These are phyloP conservation scores for Lophium mytilinum DNA, from an alignment of 495 filamentous ascomycete species.

Conservation along the genomic window DNA sequence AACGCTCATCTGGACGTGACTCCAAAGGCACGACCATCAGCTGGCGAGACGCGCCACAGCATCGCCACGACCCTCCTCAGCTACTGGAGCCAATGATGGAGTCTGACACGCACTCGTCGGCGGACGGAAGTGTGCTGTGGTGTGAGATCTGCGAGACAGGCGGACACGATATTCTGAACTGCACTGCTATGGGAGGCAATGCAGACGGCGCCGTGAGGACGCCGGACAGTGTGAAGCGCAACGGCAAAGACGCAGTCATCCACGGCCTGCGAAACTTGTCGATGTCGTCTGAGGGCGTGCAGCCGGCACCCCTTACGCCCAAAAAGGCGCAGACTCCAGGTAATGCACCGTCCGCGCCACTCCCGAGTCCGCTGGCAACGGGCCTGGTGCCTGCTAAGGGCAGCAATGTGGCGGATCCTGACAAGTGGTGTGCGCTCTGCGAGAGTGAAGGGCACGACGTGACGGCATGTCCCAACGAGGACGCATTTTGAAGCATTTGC, in stretches of 20 bases:
- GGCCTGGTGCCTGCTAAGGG: constrained; percentile 54
- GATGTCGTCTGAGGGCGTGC: constrained; percentile 28
- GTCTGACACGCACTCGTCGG: constrained; percentile 64
- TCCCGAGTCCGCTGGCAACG: constrained; percentile 16
- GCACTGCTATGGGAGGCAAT: constrained; percentile 42
- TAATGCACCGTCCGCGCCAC: constrained; percentile 27
- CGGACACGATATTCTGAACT: constrained; percentile 92
- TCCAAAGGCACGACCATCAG: constrained; percentile 49
- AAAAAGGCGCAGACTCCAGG: constrained; percentile 37
- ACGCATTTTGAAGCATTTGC: constrained; percentile 46
- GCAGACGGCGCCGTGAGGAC: constrained; percentile 7
- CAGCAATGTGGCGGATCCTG: constrained; percentile 65
- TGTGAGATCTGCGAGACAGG: constrained; percentile 92
- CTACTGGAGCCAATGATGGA: constrained; percentile 54
- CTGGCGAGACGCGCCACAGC: constrained; percentile 32
- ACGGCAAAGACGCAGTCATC: constrained; percentile 40
- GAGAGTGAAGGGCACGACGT: constrained; percentile 94
- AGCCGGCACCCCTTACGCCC: constrained; percentile 24
- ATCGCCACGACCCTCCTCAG: constrained; percentile 6
- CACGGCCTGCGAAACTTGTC: constrained; percentile 41
- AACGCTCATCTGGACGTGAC: constrained; percentile 49
- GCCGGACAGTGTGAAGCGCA: constrained; percentile 21
- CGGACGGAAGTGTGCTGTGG: constrained; percentile 68
- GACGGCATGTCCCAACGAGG: constrained; percentile 90
- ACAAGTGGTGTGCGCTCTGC: constrained; percentile 95